Evolutionary conservation across 2,329 filamentous ascomycete genomes (phyloP).

Genomic region (Fusarium sp.): DNA sequence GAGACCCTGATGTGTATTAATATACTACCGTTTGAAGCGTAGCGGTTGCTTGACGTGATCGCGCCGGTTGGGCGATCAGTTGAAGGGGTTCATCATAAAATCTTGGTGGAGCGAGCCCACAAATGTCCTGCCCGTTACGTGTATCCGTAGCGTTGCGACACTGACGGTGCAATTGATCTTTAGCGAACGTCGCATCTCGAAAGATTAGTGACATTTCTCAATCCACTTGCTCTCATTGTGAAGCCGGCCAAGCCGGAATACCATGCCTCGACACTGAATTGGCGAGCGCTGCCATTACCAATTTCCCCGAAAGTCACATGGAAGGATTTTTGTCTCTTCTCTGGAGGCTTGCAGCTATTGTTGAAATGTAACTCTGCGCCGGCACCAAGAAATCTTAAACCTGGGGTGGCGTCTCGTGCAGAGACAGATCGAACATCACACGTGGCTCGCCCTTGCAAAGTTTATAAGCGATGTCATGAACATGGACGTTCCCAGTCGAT

Average conservation of each 20-base stretch:
- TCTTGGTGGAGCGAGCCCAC: neutral
- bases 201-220: neutral
- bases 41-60: neutral
- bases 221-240: neutral
- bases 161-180: neutral
- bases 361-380: neutral
- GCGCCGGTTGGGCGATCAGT: neutral
- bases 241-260: neutral
- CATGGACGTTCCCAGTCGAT: constrained; percentile 11
- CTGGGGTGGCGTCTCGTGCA: constrained; percentile 7
- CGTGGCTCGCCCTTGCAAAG: constrained; percentile 24
- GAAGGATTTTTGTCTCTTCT: neutral
- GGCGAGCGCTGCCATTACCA: neutral
- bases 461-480: constrained; percentile 17
- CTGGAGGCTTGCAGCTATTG: neutral
- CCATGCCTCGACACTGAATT: neutral
- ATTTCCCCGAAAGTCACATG: neutral
- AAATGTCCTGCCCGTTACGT: neutral
- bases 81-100: neutral
- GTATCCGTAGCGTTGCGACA: neutral
- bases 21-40: neutral
- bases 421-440: constrained; percentile 8
- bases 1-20: neutral
- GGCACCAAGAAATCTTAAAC: neutral
- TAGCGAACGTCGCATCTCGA: neutral